A percentile compares a stretch with the other conserved stretches of the same genome.
Evolutionary conservation across 2,329 filamentous ascomycete genomes (phyloP).

Genomic region (Kalmusia sp.): DNA sequence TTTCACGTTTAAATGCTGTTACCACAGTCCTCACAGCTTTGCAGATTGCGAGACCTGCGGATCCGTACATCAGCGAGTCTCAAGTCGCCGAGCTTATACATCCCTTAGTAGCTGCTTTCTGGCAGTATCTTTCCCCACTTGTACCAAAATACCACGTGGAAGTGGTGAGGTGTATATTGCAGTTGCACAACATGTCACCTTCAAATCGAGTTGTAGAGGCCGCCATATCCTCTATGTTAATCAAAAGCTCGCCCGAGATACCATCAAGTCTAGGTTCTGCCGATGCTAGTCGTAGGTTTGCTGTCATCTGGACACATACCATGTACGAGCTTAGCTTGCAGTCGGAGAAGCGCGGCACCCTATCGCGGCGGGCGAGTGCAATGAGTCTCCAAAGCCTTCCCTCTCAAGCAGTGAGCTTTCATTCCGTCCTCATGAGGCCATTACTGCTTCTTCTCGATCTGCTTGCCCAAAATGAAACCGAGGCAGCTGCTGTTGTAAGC

Average conservation of each 20-base stretch:
- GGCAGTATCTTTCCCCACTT: slow-evolving; percentile 80
- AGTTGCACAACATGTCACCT: slow-evolving; percentile 76
- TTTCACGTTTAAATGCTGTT: slow-evolving; percentile 39
- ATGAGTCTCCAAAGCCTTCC: slow-evolving; percentile 31
- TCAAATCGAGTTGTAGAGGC: slow-evolving; percentile 80
- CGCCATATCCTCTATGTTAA: slow-evolving; percentile 73
- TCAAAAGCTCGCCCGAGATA: slow-evolving; percentile 11
- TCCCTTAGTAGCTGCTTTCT: slow-evolving; percentile 74
- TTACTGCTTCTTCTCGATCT: slow-evolving; percentile 83
- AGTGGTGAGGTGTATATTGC: slow-evolving; percentile 84
- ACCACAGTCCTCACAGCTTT: slow-evolving; percentile 42
- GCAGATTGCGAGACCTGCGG: slow-evolving; percentile 31
- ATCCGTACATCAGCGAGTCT: slow-evolving; percentile 38
- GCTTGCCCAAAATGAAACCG: slow-evolving; percentile 73
- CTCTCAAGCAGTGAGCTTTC: slow-evolving; percentile 62
- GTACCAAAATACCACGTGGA: slow-evolving; percentile 95
- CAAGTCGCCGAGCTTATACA: slow-evolving; percentile 70
- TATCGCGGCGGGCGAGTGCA: slow-evolving; percentile 38
- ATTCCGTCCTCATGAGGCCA: slow-evolving; percentile 79
- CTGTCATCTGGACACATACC: slow-evolving; percentile 82
- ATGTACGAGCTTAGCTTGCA: slow-evolving; percentile 49
- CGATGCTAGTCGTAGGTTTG: slow-evolving; percentile 73
- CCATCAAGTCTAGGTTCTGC: slow-evolving; percentile 10
- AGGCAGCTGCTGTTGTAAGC: slow-evolving; percentile 77
- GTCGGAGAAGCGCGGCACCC: slow-evolving; percentile 40